phyloP scores from a whole-genome alignment of 345 rosid genomes.

The Aethionema arabicum region DNA sequence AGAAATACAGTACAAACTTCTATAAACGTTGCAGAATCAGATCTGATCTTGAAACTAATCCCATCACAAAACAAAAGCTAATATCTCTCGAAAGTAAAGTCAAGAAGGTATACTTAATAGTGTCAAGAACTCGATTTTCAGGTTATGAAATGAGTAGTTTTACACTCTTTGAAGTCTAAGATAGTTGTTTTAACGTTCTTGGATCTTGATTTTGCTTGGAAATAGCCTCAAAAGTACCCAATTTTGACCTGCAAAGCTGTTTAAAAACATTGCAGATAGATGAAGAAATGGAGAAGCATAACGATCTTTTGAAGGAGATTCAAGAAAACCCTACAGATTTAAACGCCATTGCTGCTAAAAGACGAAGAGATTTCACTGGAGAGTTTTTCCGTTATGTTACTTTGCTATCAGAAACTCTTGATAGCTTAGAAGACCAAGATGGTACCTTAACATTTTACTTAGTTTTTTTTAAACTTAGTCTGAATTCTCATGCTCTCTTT shows the following conservation, averaged over 20 bases:
- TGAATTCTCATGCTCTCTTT: constrained; percentile 5
- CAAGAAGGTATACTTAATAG: constrained; percentile 54
- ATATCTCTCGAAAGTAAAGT: constrained; percentile 61
- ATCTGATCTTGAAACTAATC: constrained; percentile 58
- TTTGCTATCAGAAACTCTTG: constrained; percentile 64
- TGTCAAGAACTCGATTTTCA: not conserved
- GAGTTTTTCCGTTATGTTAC: constrained; percentile 69
- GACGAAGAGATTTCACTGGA: constrained; percentile 76
- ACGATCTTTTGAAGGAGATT: constrained; percentile 72
- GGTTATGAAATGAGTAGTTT: too few relatives aligned
- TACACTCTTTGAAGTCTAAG: not conserved
- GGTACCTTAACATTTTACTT: constrained; percentile 45
- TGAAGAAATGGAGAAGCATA: constrained; percentile 83
- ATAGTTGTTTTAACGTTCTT: not conserved
- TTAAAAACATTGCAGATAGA: constrained; percentile 68
- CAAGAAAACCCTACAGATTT: constrained; percentile 80
- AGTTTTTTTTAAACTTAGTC: not conserved
- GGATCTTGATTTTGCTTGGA: constrained; percentile 1
- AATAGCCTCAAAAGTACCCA: not conserved
- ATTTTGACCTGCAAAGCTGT: constrained; percentile 31
- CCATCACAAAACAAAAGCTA: constrained; percentile 51
- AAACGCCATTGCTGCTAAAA: constrained; percentile 64
- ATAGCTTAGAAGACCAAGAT: constrained; percentile 77
- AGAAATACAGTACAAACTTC: constrained; percentile 68
- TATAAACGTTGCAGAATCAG: constrained; percentile 59